Percentiles rank a stretch among this genome's conserved stretches.
phyloP scores from a whole-genome alignment of 805 yeast genomes.

The Lipomyces orientalis region DNA sequence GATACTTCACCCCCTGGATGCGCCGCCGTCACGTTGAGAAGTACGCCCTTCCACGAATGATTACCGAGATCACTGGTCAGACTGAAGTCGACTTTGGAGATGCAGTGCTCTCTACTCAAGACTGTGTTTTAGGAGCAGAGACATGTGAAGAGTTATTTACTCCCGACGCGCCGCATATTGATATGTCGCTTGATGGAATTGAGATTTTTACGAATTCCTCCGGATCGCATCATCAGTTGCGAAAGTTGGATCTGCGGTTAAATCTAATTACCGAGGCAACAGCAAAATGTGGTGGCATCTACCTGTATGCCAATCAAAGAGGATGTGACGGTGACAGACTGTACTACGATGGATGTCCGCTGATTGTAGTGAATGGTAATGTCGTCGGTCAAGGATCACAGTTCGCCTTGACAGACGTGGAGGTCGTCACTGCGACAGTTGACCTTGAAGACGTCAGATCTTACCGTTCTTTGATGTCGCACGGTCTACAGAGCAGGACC shows the following conservation, averaged over 20 bases:
- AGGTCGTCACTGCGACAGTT: conserved; percentile 92
- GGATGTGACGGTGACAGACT: conserved; percentile 99
- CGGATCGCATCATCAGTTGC: conserved; percentile 96
- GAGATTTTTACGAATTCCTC: conserved; percentile 94
- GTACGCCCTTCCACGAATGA: conserved; percentile 70
- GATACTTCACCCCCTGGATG: conserved; percentile 95
- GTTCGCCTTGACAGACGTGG: conserved; percentile 88
- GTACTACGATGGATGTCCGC: conserved; percentile 96
- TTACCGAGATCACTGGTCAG: conserved; percentile 72
- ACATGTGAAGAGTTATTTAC: conserved; percentile 98
- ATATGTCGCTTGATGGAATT: conserved; percentile 93
- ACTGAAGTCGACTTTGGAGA: conserved; percentile 81
- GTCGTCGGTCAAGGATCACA: conserved; percentile 94
- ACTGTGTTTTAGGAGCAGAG: conserved; percentile 93
- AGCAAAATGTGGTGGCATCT: conserved; percentile 94
- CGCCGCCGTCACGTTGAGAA: conserved; percentile 76
- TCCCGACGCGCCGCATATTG: conserved; percentile 93
- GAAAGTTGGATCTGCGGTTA: conserved; percentile 85
- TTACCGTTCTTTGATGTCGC: conserved; percentile 76
- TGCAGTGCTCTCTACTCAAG: conserved; percentile 80
- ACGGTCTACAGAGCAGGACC: conserved; percentile 69
- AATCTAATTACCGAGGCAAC: conserved; percentile 90
- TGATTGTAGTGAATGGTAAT: conserved; percentile 89
- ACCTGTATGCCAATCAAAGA: conserved; percentile 89
- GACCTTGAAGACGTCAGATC: conserved; percentile 90